Conservation (phyloP, 1,284 basidiomycete genomes). For the Pseudozyma hubeiensis region DNA sequence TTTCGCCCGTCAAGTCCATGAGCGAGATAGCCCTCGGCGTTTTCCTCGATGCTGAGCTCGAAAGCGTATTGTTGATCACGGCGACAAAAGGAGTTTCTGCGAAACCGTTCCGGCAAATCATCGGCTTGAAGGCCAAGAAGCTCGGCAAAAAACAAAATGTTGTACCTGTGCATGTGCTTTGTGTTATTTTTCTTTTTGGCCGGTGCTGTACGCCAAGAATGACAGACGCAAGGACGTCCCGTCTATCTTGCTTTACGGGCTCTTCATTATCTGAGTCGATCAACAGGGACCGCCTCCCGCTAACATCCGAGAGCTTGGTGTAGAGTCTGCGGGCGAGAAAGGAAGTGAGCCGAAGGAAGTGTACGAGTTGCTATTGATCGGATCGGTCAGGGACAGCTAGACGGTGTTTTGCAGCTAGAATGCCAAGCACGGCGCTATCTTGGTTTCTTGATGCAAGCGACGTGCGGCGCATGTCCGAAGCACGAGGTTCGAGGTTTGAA, state of each 20-base stretch:
- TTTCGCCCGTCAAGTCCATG: too few species aligned
- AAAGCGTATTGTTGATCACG: too few species aligned
- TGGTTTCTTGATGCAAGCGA: conserved; percentile 11
- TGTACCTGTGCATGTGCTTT: not conserved
- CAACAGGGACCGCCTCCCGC: too few species aligned
- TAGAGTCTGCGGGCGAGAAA: too few species aligned
- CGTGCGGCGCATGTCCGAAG: conserved; percentile 13
- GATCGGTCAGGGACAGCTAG: too few species aligned
- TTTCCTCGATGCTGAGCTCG: too few species aligned
- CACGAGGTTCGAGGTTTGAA: conserved; percentile 6
- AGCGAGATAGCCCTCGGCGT: too few species aligned
- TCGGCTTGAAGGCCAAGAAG: conserved; percentile 13
- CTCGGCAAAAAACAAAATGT: conserved; percentile 10
- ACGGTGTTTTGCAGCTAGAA: not conserved
- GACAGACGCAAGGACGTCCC: not conserved
- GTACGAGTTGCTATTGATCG: too few species aligned
- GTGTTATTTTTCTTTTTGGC: not conserved
- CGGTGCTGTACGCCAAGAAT: not conserved
- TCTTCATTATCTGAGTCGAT: too few species aligned
- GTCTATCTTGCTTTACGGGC: too few species aligned
- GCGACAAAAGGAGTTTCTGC: not conserved
- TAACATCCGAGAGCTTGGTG: too few species aligned
- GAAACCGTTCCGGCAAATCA: not conserved
- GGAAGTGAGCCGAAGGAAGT: too few species aligned
- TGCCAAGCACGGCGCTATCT: not conserved